A percentile compares a stretch with the other conserved stretches of the same genome.
These are phyloP conservation scores for Phanerochaete sordida DNA, from an alignment of 768 basidiomycete species.

Conservation along the genomic window DNA sequence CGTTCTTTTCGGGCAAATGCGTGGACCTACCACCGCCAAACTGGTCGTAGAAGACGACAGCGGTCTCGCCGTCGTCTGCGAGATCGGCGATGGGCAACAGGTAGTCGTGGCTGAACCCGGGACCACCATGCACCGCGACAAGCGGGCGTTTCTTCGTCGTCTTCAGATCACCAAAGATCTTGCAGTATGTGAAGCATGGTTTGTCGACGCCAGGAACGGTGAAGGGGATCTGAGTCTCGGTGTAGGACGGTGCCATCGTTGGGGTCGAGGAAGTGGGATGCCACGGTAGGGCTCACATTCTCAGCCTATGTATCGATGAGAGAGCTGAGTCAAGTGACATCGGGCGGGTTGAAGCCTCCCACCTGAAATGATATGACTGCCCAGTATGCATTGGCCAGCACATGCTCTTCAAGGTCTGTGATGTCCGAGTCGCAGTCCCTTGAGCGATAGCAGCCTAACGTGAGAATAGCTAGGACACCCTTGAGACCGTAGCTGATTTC, in stretches of 20 bases:
- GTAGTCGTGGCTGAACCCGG: conserved; percentile 39
- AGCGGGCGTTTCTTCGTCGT: conserved; percentile 30
- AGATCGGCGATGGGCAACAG: conserved; percentile 37
- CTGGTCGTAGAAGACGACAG: conserved; percentile 51
- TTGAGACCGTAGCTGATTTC: too few relatives aligned
- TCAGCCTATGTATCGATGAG: too few relatives aligned
- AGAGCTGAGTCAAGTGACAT: too few relatives aligned
- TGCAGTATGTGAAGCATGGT: conserved; percentile 42
- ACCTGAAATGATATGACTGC: too few relatives aligned
- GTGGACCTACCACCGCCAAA: conserved; percentile 45
- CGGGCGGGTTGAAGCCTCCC: too few relatives aligned
- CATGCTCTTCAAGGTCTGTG: too few relatives aligned
- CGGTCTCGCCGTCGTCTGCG: conserved; percentile 23
- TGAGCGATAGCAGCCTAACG: too few relatives aligned
- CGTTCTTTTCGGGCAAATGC: conserved; percentile 34
- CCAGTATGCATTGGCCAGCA: too few relatives aligned
- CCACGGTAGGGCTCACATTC: too few relatives aligned
- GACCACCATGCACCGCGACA: conserved; percentile 46
- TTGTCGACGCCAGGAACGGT: conserved; percentile 15
- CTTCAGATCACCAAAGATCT: conserved; percentile 36
- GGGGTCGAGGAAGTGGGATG: not conserved
- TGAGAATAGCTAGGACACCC: too few relatives aligned
- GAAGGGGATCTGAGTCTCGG: conserved; percentile 11
- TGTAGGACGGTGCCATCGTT: conserved; percentile 8
- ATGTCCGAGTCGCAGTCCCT: too few relatives aligned